Evolutionary conservation across 306 rosid species (phyloP), one percentile per base, ranked within the genome.

Genomic region (Fragaria nilgerrensis): DNA sequence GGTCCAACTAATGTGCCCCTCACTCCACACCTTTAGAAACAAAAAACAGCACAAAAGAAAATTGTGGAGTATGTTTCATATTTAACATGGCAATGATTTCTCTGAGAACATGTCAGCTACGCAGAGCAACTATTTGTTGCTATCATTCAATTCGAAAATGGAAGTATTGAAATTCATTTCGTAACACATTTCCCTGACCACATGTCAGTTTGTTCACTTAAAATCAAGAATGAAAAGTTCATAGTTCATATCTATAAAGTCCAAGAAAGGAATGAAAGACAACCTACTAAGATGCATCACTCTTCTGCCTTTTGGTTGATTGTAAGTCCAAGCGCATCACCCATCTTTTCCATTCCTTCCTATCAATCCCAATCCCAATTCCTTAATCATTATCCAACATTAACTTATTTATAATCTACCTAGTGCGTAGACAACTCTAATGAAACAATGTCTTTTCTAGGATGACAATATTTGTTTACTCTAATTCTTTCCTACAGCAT

Each of bases 341-440:
- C 97, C 96, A 79, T 89, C 96, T 85, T 91, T 90, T 90, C 94
- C 96, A 83, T 82, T 89, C 90, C 77, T 74, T 85, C 97, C 98
- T 89, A 92, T 88, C 88, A 92, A 88, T 89, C 90, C 78, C 79
- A 89, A 88, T 84, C 92, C 86, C 88, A 90, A 85, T 83, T 85
- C 78, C 83, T 87, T 84, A 86, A 63, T 87, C 71, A 84, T 82
- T 80, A 90, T 87, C 85, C 86, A 84, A 83, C 76, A 84, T 86
- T 85, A 79, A 79, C 73, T 84, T 17, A 81, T 83, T 81, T 77
- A 73, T 70, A 79, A 78, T 75, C 88, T 77, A 82, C 86, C 86
- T 86, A 88, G 27, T 59, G 80, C 78, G 81, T 37, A 70, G 75
- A 77, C 78, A 80, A 77, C 62, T 74, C 77, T 69, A 70, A 75